Evolutionary conservation across 352 stramenopile genomes (phyloP), one percentile per base, ranked within the genome.

Genomic region (Phytophthora europaea): DNA sequence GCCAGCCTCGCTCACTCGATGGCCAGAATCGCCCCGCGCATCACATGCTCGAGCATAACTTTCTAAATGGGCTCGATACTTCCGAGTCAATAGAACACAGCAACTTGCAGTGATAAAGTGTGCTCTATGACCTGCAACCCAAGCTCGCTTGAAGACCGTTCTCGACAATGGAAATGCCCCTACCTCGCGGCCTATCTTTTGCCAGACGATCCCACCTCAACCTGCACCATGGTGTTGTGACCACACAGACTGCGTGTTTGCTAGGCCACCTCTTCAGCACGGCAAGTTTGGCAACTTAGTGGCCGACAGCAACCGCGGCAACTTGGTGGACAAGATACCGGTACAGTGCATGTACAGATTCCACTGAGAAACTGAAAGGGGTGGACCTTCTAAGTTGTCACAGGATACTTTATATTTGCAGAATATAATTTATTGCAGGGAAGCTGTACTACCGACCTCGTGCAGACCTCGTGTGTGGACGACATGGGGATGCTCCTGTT

Each of bases 21-120:
- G 60, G 52, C 47, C 60, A 66, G 60, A 58, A 57, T 28, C 16
- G 31, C 47, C n/a, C 20, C 20, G 47, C 45, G 48, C 57, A 43
- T 64, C 40, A 23, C 36, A 64, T n/a, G 45, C 45, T n/a, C 48
- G 48, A 31, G 12, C 48, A 26, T 33, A 9, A 54, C 20, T 33
- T 31, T 31, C 26, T 9, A 51, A 51, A 51, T 51, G 16, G 7
- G 9, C 6, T 28, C 13, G n/a, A 26, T 54, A 54, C 36, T 15
- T 26, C 22, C n/a, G 48, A 13, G 20, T 54, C 22, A 20, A 54
- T 31, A 31, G n/a, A 31, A 20, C 47, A 31, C 47, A 33, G n/a
- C 9, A 7, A 4, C n/a, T 50, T 8, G 18, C 26, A 28, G 26
- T 28, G 26, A 28, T 28, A 31, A 31, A 31, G 26, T 31, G 26